phyloP scores from a whole-genome alignment of 108 stramenopile genomes.

The Nannochloropsis granulata region DNA sequence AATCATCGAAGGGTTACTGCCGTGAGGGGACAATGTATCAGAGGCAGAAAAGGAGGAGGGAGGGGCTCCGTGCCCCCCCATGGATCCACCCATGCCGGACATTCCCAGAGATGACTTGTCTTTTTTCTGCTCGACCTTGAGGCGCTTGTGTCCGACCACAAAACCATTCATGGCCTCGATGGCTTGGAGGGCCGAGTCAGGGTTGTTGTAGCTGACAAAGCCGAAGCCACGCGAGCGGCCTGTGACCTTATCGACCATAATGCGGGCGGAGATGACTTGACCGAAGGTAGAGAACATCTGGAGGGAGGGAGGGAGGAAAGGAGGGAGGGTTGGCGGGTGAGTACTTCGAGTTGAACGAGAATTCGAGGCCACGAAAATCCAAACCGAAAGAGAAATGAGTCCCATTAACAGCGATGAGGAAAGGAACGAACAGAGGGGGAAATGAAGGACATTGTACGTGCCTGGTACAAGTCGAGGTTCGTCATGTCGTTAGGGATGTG shows the following conservation, averaged over 20 bases:
- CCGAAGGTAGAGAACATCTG: constrained; percentile 78
- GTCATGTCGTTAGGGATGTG: constrained; percentile 93
- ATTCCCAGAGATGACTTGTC: background rate
- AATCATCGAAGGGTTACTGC: background rate
- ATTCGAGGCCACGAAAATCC: background rate
- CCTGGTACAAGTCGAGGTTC: constrained; percentile 63
- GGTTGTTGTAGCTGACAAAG: constrained; percentile 81
- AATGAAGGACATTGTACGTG: background rate
- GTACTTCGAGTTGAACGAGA: background rate
- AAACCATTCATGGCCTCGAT: constrained; percentile 78
- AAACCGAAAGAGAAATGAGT: background rate
- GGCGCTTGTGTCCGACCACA: constrained; percentile 36
- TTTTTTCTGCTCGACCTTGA: constrained; percentile 39
- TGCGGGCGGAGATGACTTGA: constrained; percentile 73
- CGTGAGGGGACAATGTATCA: background rate
- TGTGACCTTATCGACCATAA: constrained; percentile 88
- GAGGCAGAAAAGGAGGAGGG: background rate
- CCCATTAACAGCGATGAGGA: background rate
- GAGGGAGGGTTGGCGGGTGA: background rate
- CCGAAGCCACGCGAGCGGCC: constrained; percentile 89
- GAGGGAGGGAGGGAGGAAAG: background rate
- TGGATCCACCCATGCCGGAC: background rate
- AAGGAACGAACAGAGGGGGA: background rate
- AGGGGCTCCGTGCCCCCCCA: background rate
- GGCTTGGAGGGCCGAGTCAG: constrained; percentile 75